A percentile compares a stretch with the other conserved stretches of the same genome.
Conservation (phyloP, 176 grass and related monocot genomes). For the Pontederia paniculata region DNA sequence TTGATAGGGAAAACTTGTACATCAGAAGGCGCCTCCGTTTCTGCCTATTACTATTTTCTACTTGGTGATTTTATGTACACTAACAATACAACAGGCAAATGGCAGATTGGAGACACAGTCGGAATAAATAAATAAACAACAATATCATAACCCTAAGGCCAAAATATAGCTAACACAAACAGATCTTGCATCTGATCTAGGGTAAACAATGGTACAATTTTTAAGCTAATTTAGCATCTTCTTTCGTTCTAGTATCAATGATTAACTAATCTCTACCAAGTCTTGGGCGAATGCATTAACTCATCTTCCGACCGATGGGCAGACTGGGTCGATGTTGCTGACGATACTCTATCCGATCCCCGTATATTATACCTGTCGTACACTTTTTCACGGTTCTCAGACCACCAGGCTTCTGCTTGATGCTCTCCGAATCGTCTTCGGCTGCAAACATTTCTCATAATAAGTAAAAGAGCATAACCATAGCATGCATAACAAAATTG, state of each 20-base stretch:
- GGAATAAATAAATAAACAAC: not conserved
- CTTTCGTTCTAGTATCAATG: not conserved
- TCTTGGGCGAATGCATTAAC: not conserved
- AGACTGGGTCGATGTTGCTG: constrained; percentile 57
- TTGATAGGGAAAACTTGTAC: constrained; percentile 10
- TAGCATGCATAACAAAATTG: not conserved
- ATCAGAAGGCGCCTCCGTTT: constrained; percentile 1
- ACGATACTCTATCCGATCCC: constrained; percentile 61
- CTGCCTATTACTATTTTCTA: not conserved
- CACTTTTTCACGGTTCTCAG: constrained; percentile 80
- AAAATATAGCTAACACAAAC: not conserved
- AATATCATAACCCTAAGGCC: not conserved
- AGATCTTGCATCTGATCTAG: not conserved
- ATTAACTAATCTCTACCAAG: not conserved
- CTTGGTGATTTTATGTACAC: constrained; percentile 11
- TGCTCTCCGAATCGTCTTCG: constrained; percentile 89
- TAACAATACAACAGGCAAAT: constrained; percentile 9
- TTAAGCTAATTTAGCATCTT: not conserved
- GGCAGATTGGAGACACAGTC: not conserved
- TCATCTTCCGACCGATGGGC: constrained; percentile 28
- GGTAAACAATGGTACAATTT: not conserved
- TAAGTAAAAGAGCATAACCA: not conserved
- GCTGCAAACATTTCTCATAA: constrained; percentile 33
- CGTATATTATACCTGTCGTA: constrained; percentile 85
- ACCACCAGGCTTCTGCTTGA: constrained; percentile 95